A percentile compares a stretch with the other conserved stretches of the same genome.
Evolutionary conservation across 768 basidiomycete genomes (phyloP).

Genomic region (Suillus luteus): DNA sequence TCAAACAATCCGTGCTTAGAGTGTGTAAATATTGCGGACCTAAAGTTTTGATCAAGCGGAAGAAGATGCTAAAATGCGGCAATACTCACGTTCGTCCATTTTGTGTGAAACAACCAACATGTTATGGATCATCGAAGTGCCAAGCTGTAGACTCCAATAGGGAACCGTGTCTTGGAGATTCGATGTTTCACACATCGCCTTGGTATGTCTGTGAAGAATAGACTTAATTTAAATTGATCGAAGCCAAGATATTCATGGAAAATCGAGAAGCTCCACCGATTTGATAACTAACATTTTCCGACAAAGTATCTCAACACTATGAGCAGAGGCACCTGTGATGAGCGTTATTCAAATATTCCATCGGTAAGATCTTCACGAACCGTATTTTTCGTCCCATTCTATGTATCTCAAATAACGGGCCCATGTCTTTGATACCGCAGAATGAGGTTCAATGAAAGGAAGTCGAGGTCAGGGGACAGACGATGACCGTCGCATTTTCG

Average conservation of each 20-base stretch:
- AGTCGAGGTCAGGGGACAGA: conserved; percentile 43
- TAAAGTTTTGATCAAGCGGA: background rate
- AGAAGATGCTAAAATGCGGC: background rate
- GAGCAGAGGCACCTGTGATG: conserved; percentile 24
- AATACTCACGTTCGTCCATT: conserved; percentile 25
- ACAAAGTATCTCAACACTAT: conserved; percentile 27
- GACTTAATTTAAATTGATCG: conserved; percentile 30
- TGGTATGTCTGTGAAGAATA: conserved; percentile 34
- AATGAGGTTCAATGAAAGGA: conserved; percentile 47
- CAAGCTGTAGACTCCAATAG: conserved; percentile 36
- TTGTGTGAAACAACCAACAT: conserved; percentile 32
- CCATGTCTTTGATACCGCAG: conserved; percentile 42
- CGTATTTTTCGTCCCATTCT: conserved; percentile 45
- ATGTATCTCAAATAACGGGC: conserved; percentile 41
- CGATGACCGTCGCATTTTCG: conserved; percentile 24
- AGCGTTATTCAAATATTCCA: background rate
- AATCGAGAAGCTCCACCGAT: conserved; percentile 30
- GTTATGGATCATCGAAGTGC: conserved; percentile 33
- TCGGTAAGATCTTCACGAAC: conserved; percentile 22
- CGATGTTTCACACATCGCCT: conserved; percentile 40
- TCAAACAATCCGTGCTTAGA: too few species aligned
- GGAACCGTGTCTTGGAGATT: conserved; percentile 30
- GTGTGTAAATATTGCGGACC: conserved; percentile 24
- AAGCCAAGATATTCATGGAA: conserved; percentile 29
- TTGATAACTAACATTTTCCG: conserved; percentile 25